phyloP scores from a whole-genome alignment of 768 basidiomycete genomes.

The Lactifluus rugatus region DNA sequence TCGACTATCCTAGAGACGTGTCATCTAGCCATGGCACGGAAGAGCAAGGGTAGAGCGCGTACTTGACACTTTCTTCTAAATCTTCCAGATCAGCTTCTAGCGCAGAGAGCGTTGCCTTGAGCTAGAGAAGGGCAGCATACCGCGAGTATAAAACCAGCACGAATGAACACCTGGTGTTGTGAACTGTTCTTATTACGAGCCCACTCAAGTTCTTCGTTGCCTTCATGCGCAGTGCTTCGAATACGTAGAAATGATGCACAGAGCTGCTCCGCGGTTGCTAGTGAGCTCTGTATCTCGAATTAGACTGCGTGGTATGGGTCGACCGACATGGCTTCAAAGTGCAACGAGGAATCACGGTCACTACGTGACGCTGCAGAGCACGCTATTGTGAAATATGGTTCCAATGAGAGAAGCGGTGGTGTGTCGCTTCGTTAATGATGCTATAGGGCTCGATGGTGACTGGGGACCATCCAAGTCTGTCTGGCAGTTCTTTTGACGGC shows the following conservation, averaged over 20 bases:
- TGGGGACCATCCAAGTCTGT: neutral
- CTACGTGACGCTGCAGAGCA: neutral
- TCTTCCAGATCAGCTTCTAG: slow-evolving; percentile 86
- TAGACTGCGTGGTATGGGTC: slow-evolving; percentile 88
- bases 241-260: slow-evolving; percentile 72
- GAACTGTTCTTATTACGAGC: slow-evolving; percentile 60
- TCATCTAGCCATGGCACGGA: neutral
- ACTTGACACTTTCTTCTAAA: slow-evolving; percentile 91
- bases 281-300: slow-evolving; percentile 67
- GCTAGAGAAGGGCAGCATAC: slow-evolving; percentile 29
- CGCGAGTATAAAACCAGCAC: neutral
- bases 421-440: neutral
- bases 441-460: neutral
- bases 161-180: no score
- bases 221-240: slow-evolving; percentile 58
- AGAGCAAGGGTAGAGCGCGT: slow-evolving; percentile 19
- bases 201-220: slow-evolving; percentile 74
- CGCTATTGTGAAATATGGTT: neutral
- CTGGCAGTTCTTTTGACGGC: no score
- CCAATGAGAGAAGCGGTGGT: neutral
- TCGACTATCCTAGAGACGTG: slow-evolving; percentile 63
- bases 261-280: slow-evolving; percentile 62
- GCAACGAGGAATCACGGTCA: neutral
- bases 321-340: slow-evolving; percentile 40
- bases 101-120: slow-evolving; percentile 65